These are phyloP conservation scores for Colletotrichum sansevieriae DNA, from an alignment of 2,329 filamentous ascomycete genomes.

Conservation along the genomic window DNA sequence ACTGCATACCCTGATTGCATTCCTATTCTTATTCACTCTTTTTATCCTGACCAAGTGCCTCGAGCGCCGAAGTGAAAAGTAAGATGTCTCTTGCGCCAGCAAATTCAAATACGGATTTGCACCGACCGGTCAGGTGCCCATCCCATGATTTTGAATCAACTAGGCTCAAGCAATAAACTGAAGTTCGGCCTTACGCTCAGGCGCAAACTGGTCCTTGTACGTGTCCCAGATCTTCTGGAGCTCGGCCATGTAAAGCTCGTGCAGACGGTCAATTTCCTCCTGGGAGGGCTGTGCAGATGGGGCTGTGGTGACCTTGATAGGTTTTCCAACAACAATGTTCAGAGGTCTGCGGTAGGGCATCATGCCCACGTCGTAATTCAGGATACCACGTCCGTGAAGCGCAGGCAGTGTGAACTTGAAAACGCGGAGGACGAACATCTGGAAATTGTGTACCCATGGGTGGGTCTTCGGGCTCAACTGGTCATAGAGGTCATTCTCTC, in stretches of 20 bases:
- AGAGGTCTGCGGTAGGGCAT: conserved; percentile 92
- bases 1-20: background rate
- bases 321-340: conserved; percentile 89
- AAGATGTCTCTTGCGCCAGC: background rate
- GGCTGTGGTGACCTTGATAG: conserved; percentile 76
- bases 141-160: background rate
- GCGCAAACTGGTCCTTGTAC: conserved; percentile 82
- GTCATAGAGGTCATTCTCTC: conserved; percentile 96
- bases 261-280: conserved; percentile 83
- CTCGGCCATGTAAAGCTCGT: conserved; percentile 82
- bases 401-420: conserved; percentile 94
- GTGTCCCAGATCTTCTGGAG: conserved; percentile 79
- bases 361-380: conserved; percentile 97
- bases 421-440: conserved; percentile 85
- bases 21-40: background rate
- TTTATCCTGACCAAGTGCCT: conserved; percentile 6
- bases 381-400: conserved; percentile 90
- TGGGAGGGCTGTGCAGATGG: conserved; percentile 74
- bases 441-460: conserved; percentile 82
- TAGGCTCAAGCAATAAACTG: conserved; percentile 69
- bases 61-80: conserved; percentile 12
- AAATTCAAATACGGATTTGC: background rate
- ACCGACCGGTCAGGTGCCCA: background rate
- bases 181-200: conserved; percentile 73
- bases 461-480: conserved; percentile 84